Evolutionary conservation across 768 basidiomycete genomes (phyloP), one percentile per base, ranked within the genome.

Genomic region (Hygrocybe punicea): DNA sequence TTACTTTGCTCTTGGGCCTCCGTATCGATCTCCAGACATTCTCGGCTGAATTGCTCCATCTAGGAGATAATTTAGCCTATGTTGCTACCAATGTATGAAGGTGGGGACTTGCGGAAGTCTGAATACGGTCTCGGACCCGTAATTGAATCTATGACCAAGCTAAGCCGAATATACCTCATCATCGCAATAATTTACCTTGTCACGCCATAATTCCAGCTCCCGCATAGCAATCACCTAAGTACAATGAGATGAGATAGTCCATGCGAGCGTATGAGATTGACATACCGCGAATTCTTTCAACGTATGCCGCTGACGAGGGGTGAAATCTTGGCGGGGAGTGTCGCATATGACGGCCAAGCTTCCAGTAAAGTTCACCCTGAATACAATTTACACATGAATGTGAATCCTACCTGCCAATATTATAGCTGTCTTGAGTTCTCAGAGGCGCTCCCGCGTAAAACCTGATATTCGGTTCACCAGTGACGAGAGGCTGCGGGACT

Each of bases 11-110:
- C 60, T 50, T 70, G 67, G n/a, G 69, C 61, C 54, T 84, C 81
- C 36, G 79, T 81, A 69, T 96, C 93, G 61, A 94, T 89, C 68
- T 96, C 94, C 23, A 98, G 81, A 64, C 92, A 95, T 70, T 98
- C 94, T 19, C 95, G 84, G 51, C 91, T 95, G 67, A 98, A 97
- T 61, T 91, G 84, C 68, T 98, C 94, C 94, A 98, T 96, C 84
- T 91, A 62, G 23, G 6, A 51, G 11, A 23, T 13, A 16, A 37
- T 44, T 58, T 24, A 53, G 51, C 51, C 2, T 36, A 17, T 35
- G 14, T 52, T 6, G 29, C 25, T 23, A 10, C 10, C 11, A 53
- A 34, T 21, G 17, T 23, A 37, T 47, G 11, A 35, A 25, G 23
- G 7, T 49, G 33, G 19, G 25, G 40, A 66, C 85, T 64, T 66